These are phyloP conservation scores for Cubamyces lactineus DNA, from an alignment of 768 basidiomycete species.

Conservation along the genomic window DNA sequence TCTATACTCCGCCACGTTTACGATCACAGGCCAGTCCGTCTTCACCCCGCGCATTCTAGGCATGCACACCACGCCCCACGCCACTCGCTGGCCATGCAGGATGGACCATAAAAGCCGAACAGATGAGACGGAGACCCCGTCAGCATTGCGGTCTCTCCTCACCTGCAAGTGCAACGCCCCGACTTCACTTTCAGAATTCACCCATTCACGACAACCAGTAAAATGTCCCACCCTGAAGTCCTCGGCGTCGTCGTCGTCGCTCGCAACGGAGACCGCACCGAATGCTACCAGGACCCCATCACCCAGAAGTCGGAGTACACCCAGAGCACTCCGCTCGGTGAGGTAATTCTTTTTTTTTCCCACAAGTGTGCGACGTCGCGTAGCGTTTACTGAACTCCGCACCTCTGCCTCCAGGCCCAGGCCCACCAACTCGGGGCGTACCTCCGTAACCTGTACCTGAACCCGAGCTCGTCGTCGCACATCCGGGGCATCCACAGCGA, in stretches of 20 bases:
- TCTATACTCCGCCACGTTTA: not conserved
- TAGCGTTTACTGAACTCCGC: not conserved
- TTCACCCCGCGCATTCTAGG: slow-evolving; percentile 6
- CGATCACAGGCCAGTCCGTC: slow-evolving; percentile 6
- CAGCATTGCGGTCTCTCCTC: slow-evolving; percentile 26
- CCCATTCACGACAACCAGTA: not conserved
- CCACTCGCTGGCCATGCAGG: slow-evolving; percentile 8
- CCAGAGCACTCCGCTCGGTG: slow-evolving; percentile 76
- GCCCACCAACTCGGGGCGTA: slow-evolving; percentile 64
- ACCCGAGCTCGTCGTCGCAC: slow-evolving; percentile 65
- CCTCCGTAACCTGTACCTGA: slow-evolving; percentile 70
- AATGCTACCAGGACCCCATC: slow-evolving; percentile 71
- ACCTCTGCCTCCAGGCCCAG: slow-evolving; percentile 50
- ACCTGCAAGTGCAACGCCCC: slow-evolving; percentile 11
- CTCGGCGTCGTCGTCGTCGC: slow-evolving; percentile 79
- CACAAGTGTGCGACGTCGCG: not conserved
- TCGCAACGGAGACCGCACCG: slow-evolving; percentile 76
- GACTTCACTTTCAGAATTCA: not conserved
- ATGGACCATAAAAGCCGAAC: not conserved
- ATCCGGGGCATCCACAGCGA: slow-evolving; percentile 67
- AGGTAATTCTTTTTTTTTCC: slow-evolving; percentile 45
- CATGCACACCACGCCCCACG: slow-evolving; percentile 9
- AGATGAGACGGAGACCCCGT: not conserved
- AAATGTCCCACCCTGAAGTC: slow-evolving; percentile 52
- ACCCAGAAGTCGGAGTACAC: slow-evolving; percentile 65